Conservation (phyloP, 2,329 filamentous ascomycete genomes). For the Neofusicoccum ribis region DNA sequence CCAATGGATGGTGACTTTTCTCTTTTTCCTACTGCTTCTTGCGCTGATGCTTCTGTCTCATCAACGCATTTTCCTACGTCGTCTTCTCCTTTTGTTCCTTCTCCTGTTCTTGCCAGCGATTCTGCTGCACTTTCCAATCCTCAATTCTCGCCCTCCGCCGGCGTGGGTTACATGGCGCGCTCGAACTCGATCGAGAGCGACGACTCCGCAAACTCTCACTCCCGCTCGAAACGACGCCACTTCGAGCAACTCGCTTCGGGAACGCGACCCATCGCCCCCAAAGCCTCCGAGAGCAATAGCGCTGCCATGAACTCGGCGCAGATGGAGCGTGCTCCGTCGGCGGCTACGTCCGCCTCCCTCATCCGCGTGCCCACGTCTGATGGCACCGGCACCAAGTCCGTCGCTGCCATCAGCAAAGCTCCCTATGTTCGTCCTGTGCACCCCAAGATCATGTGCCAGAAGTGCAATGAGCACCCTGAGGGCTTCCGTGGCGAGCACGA, state of each 20-base stretch:
- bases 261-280: constrained; percentile 52
- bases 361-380: constrained; percentile 22
- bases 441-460: constrained; percentile 68
- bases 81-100: constrained; percentile 36
- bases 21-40: constrained; percentile 20
- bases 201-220: constrained; percentile 12
- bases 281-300: constrained; percentile 33
- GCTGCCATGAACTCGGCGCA: neutral
- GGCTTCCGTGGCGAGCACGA: constrained; percentile 89
- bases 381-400: constrained; percentile 47
- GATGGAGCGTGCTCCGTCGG: constrained; percentile 27
- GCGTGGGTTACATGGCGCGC: constrained; percentile 3
- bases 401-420: constrained; percentile 52
- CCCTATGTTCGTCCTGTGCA: constrained; percentile 66
- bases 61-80: constrained; percentile 27
- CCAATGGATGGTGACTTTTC: constrained; percentile 19
- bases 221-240: constrained; percentile 46
- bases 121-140: constrained; percentile 17
- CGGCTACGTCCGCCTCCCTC: constrained; percentile 27
- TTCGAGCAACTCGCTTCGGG: constrained; percentile 51
- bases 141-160: constrained; percentile 9
- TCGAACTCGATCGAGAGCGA: constrained; percentile 38
- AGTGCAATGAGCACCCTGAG: constrained; percentile 70
- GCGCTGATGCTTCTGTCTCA: constrained; percentile 25
- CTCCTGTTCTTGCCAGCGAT: constrained; percentile 31